Evolutionary conservation across 2,329 filamentous ascomycete genomes (phyloP), one percentile per base, ranked within the genome.

Genomic region (Colletotrichum viniferum): DNA sequence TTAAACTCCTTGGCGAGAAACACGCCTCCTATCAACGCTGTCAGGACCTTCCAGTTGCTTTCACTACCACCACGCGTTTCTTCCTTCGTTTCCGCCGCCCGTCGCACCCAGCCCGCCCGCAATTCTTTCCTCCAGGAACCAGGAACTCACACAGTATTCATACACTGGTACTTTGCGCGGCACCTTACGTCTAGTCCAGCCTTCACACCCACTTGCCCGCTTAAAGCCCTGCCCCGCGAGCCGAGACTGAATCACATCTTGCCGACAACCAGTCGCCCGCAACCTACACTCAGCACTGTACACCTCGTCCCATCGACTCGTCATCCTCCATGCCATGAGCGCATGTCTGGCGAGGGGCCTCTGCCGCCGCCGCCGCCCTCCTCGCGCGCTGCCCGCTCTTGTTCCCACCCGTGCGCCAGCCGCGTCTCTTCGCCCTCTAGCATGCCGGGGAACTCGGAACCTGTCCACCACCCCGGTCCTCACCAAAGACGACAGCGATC

Each of bases 401-500:
- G 56, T 36, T 38, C 43, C 69, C 13, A 55, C 61, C 55, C 48
- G 56, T 62, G 74, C 72, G 75, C 67, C 75, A 77, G 61, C 67
- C 67, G 72, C 75, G 68, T 55, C 71, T 77, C 62, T 30, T 76
- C 66, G 68, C 62, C 66, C 43, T 68, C 67, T 70, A 24, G 55
- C 67, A 32, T n/a, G 43, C 32, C 55, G 72, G 16, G 62, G 56
- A 66, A 71, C 61, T 13, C 69, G 70, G 34, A 26, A n/a, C n/a
- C 34, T 76, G 7, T 74, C 74, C 48, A 43, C 36, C 60, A 74
- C 71, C 26, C 60, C 60, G 60, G 38, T 24, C n/a, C 71, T 36
- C 32, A 16, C 71, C 9, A 69, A 61, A 48, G 71, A 76, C 55
- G 58, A 67, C 28, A 60, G 24, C 18, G 87, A 88, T 76, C 84